phyloP scores from a whole-genome alignment of 192 early-diverging fungal species.

The Mortierella hygrophila region DNA sequence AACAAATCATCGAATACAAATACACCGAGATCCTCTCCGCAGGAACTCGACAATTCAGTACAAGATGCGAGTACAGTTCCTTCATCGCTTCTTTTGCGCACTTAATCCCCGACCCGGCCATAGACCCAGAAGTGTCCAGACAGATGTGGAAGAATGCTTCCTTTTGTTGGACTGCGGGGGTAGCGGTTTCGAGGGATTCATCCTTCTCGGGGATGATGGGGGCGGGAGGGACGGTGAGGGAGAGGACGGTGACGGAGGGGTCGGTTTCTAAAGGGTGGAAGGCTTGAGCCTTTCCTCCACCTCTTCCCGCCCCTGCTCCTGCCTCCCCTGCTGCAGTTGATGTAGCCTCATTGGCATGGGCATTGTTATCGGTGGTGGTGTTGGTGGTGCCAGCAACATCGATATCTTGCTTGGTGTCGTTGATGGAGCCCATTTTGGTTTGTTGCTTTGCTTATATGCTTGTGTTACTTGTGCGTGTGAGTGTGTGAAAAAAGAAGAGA shows the following conservation, averaged over 20 bases:
- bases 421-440: not conserved
- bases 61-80: slow-evolving; percentile 35
- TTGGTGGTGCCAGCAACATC: not conserved
- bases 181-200: not conserved
- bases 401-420: not conserved
- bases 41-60: slow-evolving; percentile 15
- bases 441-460: not conserved
- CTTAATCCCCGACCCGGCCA: slow-evolving; percentile 49
- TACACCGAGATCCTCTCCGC: slow-evolving; percentile 41
- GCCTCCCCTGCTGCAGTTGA: not conserved
- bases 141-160: slow-evolving; percentile 49
- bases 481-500: not conserved
- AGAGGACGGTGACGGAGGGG: slow-evolving; percentile 21
- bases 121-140: slow-evolving; percentile 55
- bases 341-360: too few relatives aligned
- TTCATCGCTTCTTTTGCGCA: slow-evolving; percentile 56
- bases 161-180: not conserved
- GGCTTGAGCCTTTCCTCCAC: slow-evolving; percentile 22
- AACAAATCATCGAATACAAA: slow-evolving; percentile 32
- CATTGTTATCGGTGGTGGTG: not conserved
- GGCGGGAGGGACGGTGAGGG: slow-evolving; percentile 21
- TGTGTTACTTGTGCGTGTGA: not conserved
- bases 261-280: slow-evolving; percentile 41
- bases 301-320: not conserved
- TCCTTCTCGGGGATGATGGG: not conserved